phyloP scores from a whole-genome alignment of 2,329 filamentous ascomycete genomes.

The Claviceps sp. region DNA sequence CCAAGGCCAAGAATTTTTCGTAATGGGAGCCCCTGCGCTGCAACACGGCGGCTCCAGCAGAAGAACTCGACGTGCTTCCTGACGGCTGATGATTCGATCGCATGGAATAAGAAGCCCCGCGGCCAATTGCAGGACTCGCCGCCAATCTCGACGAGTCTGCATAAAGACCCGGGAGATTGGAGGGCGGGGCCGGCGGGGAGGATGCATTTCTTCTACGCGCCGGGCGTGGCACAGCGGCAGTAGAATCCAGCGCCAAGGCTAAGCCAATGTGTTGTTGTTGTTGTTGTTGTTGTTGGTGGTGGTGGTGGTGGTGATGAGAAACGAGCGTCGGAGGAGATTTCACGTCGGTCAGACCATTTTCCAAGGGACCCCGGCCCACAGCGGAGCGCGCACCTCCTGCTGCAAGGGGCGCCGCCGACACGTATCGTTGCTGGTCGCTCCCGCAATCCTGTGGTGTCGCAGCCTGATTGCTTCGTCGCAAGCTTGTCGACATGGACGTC shows the following conservation, averaged over 20 bases:
- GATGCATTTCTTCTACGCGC: slow-evolving; percentile 32
- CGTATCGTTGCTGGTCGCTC: slow-evolving; percentile 33
- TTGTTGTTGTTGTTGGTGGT: background rate
- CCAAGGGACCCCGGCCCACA: slow-evolving; percentile 16
- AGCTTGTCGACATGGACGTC: slow-evolving; percentile 42
- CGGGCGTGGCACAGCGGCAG: slow-evolving; percentile 11
- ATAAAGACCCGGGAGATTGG: slow-evolving; percentile 38
- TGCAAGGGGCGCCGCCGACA: slow-evolving; percentile 39
- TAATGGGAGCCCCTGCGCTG: slow-evolving; percentile 20
- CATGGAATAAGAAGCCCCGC: slow-evolving; percentile 22
- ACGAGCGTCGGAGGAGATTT: slow-evolving; percentile 4
- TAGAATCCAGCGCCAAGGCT: slow-evolving; percentile 8
- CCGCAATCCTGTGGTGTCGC: slow-evolving; percentile 26
- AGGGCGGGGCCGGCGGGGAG: slow-evolving; percentile 42
- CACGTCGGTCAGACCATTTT: background rate
- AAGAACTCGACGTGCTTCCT: slow-evolving; percentile 28
- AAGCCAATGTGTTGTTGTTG: background rate
- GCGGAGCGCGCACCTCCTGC: slow-evolving; percentile 13
- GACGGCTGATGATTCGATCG: slow-evolving; percentile 28
- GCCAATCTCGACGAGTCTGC: slow-evolving; percentile 37
- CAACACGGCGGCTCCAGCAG: slow-evolving; percentile 24
- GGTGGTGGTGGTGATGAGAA: background rate
- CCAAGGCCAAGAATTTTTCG: slow-evolving; percentile 42
- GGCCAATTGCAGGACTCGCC: slow-evolving; percentile 30
- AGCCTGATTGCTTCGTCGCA: slow-evolving; percentile 41